Percentiles rank a stretch among this genome's conserved stretches.
These are phyloP conservation scores for Lathyrus sativus DNA, from an alignment of 306 rosid genomes.

Conservation along the genomic window DNA sequence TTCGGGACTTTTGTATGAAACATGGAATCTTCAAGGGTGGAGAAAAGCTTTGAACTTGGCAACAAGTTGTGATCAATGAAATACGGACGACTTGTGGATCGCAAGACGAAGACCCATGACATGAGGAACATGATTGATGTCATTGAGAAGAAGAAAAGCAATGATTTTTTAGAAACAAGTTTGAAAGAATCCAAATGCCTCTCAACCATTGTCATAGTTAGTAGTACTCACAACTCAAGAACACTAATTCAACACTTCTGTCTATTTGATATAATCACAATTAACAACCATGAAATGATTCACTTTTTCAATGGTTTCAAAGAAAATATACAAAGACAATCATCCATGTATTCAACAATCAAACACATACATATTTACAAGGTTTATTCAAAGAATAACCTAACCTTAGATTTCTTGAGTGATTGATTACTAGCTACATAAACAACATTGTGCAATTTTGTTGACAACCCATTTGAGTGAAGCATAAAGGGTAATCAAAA, in stretches of 20 bases:
- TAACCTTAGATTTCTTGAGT: conserved; percentile 3
- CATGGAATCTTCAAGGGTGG: conserved; percentile 21
- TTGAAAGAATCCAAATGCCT: conserved; percentile 38
- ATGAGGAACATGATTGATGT: conserved; percentile 54
- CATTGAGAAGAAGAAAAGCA: conserved; percentile 50
- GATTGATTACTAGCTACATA: background rate
- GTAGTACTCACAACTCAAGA: conserved; percentile 1
- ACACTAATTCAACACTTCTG: conserved; percentile 4
- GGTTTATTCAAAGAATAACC: background rate
- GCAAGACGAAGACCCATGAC: conserved; percentile 64
- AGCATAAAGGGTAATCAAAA: conserved; percentile 13
- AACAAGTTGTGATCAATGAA: conserved; percentile 42
- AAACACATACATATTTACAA: background rate
- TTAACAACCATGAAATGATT: conserved; percentile 20
- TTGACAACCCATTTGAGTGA: background rate
- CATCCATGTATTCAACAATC: background rate
- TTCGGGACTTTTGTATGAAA: conserved; percentile 29
- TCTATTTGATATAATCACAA: conserved; percentile 27
- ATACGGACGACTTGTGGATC: conserved; percentile 44
- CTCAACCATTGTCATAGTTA: conserved; percentile 35
- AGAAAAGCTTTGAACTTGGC: conserved; percentile 48
- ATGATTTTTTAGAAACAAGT: conserved; percentile 51
- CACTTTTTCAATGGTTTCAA: conserved; percentile 4
- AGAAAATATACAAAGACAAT: background rate
- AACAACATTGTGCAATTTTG: background rate